Evolutionary conservation across 306 rosid species (phyloP).

Genomic region (Vigna nakashimae): DNA sequence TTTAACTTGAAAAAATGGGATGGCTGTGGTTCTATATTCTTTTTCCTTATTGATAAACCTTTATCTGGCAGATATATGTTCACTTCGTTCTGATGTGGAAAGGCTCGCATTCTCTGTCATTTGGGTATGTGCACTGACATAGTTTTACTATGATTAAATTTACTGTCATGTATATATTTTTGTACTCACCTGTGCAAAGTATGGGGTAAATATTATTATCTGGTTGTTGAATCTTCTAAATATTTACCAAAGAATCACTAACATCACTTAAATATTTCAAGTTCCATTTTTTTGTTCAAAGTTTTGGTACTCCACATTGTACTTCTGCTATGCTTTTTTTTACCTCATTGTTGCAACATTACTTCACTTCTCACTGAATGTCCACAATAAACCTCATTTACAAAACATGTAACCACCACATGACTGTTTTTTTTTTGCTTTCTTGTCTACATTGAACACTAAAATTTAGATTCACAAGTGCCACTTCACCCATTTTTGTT

Average conservation of each 20-base stretch:
- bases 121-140: conserved; percentile 70
- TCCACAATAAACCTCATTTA: neutral
- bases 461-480: neutral
- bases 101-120: conserved; percentile 96
- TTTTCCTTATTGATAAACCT: conserved; percentile 38
- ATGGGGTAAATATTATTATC: neutral
- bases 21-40: neutral
- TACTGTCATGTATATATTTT: neutral
- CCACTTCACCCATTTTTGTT: neutral
- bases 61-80: conserved; percentile 81
- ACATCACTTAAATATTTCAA: neutral
- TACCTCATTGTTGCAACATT: conserved; percentile 3
- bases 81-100: conserved; percentile 98
- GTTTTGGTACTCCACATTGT: conserved; percentile 1
- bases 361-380: neutral
- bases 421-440: conserved; percentile 7
- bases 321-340: neutral
- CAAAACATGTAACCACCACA: neutral
- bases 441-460: neutral
- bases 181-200: conserved; percentile 14
- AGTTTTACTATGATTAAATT: conserved; percentile 25
- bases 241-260: conserved; percentile 5
- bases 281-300: neutral
- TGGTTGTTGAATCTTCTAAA: neutral
- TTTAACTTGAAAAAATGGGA: conserved; percentile 7